Percentiles rank a stretch among this genome's conserved stretches.
Evolutionary conservation across 1,284 basidiomycete species (phyloP).

Genomic region (Leucoagaricus sp.): DNA sequence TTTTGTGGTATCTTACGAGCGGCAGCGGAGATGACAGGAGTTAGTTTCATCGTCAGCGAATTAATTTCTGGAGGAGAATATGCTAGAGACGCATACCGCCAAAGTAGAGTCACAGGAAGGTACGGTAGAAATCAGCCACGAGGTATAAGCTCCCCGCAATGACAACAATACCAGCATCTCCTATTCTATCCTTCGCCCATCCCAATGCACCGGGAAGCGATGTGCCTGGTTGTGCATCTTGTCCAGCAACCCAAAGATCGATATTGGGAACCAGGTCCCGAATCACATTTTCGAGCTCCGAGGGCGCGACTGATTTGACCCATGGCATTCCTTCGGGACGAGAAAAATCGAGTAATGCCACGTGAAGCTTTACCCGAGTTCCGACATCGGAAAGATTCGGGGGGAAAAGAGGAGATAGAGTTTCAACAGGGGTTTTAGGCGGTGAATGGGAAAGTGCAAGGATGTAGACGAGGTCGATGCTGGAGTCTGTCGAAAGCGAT

Average conservation of each 20-base stretch:
- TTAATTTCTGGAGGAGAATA: too few relatives aligned
- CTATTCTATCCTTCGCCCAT: slow-evolving; percentile 39
- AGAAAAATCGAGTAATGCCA: slow-evolving; percentile 65
- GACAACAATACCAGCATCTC: slow-evolving; percentile 50
- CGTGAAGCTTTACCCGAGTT: slow-evolving; percentile 35
- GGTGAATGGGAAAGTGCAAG: slow-evolving; percentile 81
- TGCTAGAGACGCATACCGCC: background rate
- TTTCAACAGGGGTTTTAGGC: slow-evolving; percentile 74
- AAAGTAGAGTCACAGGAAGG: background rate
- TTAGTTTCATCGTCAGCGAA: too few relatives aligned
- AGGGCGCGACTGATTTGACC: slow-evolving; percentile 66
- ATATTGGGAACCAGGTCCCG: slow-evolving; percentile 39
- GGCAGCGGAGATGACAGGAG: too few relatives aligned
- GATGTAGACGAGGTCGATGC: slow-evolving; percentile 59
- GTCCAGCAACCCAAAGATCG: slow-evolving; percentile 45
- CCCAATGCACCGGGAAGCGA: slow-evolving; percentile 39
- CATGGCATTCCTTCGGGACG: slow-evolving; percentile 91
- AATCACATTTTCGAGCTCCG: slow-evolving; percentile 48
- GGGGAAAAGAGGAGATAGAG: slow-evolving; percentile 64
- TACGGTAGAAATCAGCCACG: slow-evolving; percentile 85
- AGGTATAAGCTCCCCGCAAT: slow-evolving; percentile 91
- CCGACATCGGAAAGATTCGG: slow-evolving; percentile 22
- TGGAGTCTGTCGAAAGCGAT: slow-evolving; percentile 20
- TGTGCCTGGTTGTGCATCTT: slow-evolving; percentile 21
- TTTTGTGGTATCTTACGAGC: too few relatives aligned